phyloP scores from a whole-genome alignment of 2,329 filamentous ascomycete genomes.

The Didymella keratinophila region DNA sequence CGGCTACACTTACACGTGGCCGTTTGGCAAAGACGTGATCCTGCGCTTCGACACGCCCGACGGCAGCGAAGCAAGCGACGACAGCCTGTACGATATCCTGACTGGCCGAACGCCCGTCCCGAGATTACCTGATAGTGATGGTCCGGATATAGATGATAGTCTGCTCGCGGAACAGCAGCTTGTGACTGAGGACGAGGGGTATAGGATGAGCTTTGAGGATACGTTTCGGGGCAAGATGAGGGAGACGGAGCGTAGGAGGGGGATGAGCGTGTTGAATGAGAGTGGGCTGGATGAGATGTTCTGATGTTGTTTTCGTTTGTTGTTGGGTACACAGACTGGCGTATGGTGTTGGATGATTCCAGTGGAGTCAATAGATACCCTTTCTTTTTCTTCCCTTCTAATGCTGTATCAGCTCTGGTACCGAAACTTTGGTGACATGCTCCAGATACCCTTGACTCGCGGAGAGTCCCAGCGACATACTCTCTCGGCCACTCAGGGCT shows the following conservation, averaged over 20 bases:
- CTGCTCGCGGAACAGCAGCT: slow-evolving; percentile 20
- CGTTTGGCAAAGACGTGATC: slow-evolving; percentile 51
- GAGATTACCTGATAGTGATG: slow-evolving; percentile 28
- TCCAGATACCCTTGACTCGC: not conserved
- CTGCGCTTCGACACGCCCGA: slow-evolving; percentile 42
- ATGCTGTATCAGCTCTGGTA: too few species aligned
- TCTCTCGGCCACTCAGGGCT: not conserved
- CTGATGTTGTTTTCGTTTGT: slow-evolving; percentile 13
- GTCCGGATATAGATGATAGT: slow-evolving; percentile 19
- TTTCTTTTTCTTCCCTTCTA: too few species aligned
- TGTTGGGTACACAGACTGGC: not conserved
- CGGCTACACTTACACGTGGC: slow-evolving; percentile 53
- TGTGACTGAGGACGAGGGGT: slow-evolving; percentile 19
- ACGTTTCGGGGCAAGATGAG: slow-evolving; percentile 47
- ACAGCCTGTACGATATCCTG: slow-evolving; percentile 58
- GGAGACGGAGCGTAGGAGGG: slow-evolving; percentile 10
- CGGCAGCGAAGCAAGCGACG: slow-evolving; percentile 52
- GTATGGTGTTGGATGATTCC: slow-evolving; percentile 3
- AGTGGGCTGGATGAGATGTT: slow-evolving; percentile 50
- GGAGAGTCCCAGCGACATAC: not conserved
- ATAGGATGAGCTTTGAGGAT: slow-evolving; percentile 50
- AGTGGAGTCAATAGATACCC: slow-evolving; percentile 8
- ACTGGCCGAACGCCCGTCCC: slow-evolving; percentile 56
- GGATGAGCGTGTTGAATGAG: slow-evolving; percentile 38
- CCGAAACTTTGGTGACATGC: not conserved